Evolutionary conservation across 495 filamentous ascomycete genomes (phyloP).

Genomic region (Penicillium fimorum): DNA sequence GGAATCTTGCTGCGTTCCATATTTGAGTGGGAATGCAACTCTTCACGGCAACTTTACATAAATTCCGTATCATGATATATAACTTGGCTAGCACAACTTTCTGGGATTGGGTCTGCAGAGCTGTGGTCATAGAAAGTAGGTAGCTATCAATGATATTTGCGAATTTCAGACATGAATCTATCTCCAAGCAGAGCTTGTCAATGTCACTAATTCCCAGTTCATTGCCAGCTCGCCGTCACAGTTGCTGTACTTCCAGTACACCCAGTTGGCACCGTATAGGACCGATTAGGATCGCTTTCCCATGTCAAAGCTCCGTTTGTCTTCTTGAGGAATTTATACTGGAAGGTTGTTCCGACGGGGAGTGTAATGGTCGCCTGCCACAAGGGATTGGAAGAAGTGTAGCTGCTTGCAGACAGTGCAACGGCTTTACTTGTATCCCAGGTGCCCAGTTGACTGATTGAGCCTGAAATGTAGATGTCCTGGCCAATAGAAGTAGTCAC

Average conservation of each 20-base stretch:
- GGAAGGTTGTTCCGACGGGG: slow-evolving; percentile 47
- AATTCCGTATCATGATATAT: not conserved
- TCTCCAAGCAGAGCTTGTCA: not conserved
- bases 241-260: slow-evolving; percentile 36
- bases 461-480: slow-evolving; percentile 56
- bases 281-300: slow-evolving; percentile 63
- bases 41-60: not conserved
- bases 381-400: slow-evolving; percentile 52
- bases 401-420: slow-evolving; percentile 49
- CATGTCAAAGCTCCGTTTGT: slow-evolving; percentile 53
- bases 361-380: slow-evolving; percentile 53
- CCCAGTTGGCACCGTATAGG: slow-evolving; percentile 51
- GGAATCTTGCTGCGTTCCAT: slow-evolving; percentile 46
- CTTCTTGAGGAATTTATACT: slow-evolving; percentile 66
- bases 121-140: not conserved
- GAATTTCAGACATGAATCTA: not conserved
- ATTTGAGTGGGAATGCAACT: slow-evolving; percentile 38
- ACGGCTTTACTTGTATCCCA: slow-evolving; percentile 52
- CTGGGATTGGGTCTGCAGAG: not conserved
- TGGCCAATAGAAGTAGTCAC: slow-evolving; percentile 53
- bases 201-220: not conserved
- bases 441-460: slow-evolving; percentile 48
- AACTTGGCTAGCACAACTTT: not conserved
- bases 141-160: not conserved
- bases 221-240: slow-evolving; percentile 27